Conservation (phyloP, 2,329 filamentous ascomycete genomes). For the Fusarium sororula region DNA sequence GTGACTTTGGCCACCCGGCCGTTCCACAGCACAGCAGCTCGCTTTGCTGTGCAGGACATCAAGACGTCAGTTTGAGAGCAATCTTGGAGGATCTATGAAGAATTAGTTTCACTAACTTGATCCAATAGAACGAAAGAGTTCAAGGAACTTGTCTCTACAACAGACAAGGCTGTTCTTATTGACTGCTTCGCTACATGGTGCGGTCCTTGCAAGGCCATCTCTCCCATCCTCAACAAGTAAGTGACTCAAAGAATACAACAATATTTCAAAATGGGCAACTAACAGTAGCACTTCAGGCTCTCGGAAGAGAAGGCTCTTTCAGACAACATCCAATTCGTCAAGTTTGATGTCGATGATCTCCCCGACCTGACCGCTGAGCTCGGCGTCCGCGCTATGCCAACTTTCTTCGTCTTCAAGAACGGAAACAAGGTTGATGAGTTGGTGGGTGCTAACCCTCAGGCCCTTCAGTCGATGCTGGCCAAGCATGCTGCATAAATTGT, state of each 20-base stretch:
- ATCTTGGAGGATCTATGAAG: neutral
- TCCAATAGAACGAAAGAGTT: conserved; percentile 66
- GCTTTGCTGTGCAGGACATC: conserved; percentile 57
- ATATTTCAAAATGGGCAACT: neutral
- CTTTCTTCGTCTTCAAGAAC: conserved; percentile 85
- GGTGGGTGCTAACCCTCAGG: conserved; percentile 79
- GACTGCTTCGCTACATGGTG: conserved; percentile 77
- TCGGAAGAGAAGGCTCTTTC: conserved; percentile 55
- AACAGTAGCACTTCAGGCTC: conserved; percentile 18
- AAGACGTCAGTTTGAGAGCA: conserved; percentile 45
- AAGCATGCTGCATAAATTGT: conserved; percentile 15
- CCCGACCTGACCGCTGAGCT: conserved; percentile 79
- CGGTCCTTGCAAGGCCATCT: conserved; percentile 92
- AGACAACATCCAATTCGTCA: conserved; percentile 77
- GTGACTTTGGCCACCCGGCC: conserved; percentile 23
- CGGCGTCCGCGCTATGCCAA: conserved; percentile 90
- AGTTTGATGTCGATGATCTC: conserved; percentile 89
- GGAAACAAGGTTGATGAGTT: conserved; percentile 78
- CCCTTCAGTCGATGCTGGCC: conserved; percentile 27
- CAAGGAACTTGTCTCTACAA: conserved; percentile 59
- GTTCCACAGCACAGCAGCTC: conserved; percentile 52
- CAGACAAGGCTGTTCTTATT: conserved; percentile 73
- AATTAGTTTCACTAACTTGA: neutral
- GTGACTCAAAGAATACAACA: neutral
- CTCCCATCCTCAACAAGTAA: conserved; percentile 68